Evolutionary conservation across 208 protist genomes (phyloP).

Genomic region (Hexamita inflata): DNA sequence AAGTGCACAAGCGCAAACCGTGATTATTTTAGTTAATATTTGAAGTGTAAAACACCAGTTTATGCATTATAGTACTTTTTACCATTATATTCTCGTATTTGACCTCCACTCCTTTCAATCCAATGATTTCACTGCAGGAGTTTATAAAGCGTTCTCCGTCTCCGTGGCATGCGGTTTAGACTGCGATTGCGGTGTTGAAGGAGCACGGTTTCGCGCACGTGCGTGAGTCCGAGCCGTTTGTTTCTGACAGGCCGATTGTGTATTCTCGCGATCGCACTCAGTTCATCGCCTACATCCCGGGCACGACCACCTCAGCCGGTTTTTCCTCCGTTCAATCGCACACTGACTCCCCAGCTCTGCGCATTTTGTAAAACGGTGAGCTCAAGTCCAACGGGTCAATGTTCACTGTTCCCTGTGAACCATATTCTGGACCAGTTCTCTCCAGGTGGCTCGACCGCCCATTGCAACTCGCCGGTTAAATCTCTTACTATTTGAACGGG

Average conservation of each 20-base stretch:
- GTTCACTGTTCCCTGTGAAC: background rate
- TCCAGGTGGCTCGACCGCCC: background rate
- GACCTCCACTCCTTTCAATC: no score
- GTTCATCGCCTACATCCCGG: background rate
- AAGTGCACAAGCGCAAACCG: no score
- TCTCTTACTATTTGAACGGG: background rate
- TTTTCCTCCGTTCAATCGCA: background rate
- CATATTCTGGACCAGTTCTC: background rate
- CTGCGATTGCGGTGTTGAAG: background rate
- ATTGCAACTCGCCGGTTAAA: background rate
- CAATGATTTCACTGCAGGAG: background rate
- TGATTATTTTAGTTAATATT: no score
- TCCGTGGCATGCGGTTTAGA: background rate
- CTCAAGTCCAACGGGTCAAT: background rate
- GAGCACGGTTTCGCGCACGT: background rate
- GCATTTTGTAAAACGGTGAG: background rate
- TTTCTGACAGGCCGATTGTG: background rate
- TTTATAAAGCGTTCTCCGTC: background rate
- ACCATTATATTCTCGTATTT: no score
- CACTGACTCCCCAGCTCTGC: background rate
- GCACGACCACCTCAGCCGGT: background rate
- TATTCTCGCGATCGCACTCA: background rate
- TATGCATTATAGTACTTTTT: no score
- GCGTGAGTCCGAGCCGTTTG: background rate
- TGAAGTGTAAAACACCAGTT: no score